Percentiles rank a stretch among this genome's conserved stretches.
Evolutionary conservation across 2,329 filamentous ascomycete genomes (phyloP).

Genomic region (Fusarium lyarnte): DNA sequence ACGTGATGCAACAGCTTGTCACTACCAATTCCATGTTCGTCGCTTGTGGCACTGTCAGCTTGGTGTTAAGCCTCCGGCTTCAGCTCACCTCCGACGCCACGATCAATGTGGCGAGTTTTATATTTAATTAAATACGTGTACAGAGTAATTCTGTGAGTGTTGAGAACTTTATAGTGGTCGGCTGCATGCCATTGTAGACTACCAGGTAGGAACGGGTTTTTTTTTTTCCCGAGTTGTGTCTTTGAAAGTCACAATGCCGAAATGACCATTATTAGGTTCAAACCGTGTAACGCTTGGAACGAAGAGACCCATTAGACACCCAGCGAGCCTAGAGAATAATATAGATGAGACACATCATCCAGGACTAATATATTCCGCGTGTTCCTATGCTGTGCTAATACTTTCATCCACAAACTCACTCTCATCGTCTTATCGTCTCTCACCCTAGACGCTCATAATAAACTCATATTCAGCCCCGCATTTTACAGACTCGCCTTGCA

Average conservation of each 20-base stretch:
- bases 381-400: neutral
- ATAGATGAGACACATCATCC: rapidly evolving
- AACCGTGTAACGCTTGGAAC: neutral
- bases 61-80: neutral
- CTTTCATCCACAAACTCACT: neutral
- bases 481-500: conserved; percentile 28
- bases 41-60: neutral
- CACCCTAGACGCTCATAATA: conserved; percentile 18
- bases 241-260: rapidly evolving
- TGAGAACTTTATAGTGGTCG: rapidly evolving
- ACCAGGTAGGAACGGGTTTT: too few relatives aligned
- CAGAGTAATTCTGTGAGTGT: too few relatives aligned
- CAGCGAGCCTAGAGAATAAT: neutral
- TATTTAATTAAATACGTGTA: neutral
- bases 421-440: neutral
- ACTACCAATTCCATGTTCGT: neutral
- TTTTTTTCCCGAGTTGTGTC: neutral
- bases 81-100: neutral
- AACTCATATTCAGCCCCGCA: conserved; percentile 29
- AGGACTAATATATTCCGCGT: too few relatives aligned
- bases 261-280: neutral
- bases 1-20: neutral
- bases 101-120: neutral
- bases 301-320: too few relatives aligned
- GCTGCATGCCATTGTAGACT: neutral